A percentile compares a stretch with the other conserved stretches of the same genome.
Conservation (phyloP, 169 alveolate species). For the Plasmodium knowlesi region DNA sequence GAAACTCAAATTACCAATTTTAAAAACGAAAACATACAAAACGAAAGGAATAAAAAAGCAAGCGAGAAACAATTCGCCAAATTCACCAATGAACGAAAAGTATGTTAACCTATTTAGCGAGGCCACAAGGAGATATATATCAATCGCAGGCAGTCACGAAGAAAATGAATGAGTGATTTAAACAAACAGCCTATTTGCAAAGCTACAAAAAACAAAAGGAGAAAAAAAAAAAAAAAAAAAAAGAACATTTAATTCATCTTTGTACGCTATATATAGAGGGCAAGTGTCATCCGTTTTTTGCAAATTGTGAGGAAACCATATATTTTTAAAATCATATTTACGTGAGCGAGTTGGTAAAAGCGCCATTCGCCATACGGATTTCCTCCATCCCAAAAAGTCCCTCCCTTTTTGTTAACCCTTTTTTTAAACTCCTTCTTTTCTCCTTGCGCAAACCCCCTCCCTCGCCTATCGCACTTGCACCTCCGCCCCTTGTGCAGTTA, state of each 20-base stretch:
- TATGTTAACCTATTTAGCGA: background rate
- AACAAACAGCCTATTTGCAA: background rate
- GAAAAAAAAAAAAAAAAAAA: background rate
- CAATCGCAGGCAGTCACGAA: background rate
- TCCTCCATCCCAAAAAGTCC: background rate
- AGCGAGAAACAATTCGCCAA: background rate
- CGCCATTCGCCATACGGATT: background rate
- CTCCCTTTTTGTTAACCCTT: background rate
- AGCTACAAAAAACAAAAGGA: background rate
- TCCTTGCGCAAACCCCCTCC: background rate
- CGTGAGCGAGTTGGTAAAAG: background rate
- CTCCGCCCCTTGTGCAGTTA: background rate
- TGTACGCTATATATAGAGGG: background rate
- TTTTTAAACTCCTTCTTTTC: background rate
- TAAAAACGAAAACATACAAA: background rate
- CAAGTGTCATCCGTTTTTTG: background rate
- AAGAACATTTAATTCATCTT: background rate
- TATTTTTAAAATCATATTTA: background rate
- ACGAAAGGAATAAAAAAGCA: background rate
- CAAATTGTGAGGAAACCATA: background rate
- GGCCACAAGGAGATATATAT: background rate
- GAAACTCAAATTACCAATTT: background rate
- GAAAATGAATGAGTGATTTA: background rate
- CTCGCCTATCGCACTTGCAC: background rate
- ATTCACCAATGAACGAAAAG: background rate